Evolutionary conservation across 2,329 filamentous ascomycete species (phyloP).

Genomic region (Aureobasidium leucospermi): DNA sequence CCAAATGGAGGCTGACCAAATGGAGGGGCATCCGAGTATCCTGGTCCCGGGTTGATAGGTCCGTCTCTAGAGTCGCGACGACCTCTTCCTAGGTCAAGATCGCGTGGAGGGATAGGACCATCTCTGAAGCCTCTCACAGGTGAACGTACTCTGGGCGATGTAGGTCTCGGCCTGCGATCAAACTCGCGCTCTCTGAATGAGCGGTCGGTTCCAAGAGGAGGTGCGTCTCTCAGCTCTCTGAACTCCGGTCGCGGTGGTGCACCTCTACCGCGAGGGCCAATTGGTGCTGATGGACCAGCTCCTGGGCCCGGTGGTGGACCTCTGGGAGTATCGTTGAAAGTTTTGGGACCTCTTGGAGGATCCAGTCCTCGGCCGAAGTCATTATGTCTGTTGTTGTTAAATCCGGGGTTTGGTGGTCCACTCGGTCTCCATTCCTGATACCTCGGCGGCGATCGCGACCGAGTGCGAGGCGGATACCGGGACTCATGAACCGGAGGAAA

Average conservation of each 20-base stretch:
- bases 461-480: slow-evolving; percentile 47
- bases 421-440: slow-evolving; percentile 66
- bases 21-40: slow-evolving; percentile 60
- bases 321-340: slow-evolving; percentile 56
- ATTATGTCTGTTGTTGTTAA: slow-evolving; percentile 21
- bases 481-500: slow-evolving; percentile 19
- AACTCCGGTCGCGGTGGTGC: slow-evolving; percentile 54
- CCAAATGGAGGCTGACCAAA: slow-evolving; percentile 42
- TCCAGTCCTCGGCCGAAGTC: slow-evolving; percentile 38
- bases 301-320: slow-evolving; percentile 23
- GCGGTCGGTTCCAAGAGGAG: slow-evolving; percentile 54
- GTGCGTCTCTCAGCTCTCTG: slow-evolving; percentile 50
- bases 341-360: slow-evolving; percentile 75
- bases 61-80: slow-evolving; percentile 66
- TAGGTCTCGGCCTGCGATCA: slow-evolving; percentile 51
- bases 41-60: slow-evolving; percentile 63
- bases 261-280: slow-evolving; percentile 55
- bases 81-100: slow-evolving; percentile 59
- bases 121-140: slow-evolving; percentile 53
- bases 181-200: slow-evolving; percentile 45
- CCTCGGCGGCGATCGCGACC: slow-evolving; percentile 64
- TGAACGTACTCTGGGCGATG: slow-evolving; percentile 57
- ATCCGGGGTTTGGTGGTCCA: slow-evolving; percentile 34
- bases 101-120: slow-evolving; percentile 52
- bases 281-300: slow-evolving; percentile 25